Conservation (phyloP, 768 basidiomycete species). For the Naganishia vishniacii region DNA sequence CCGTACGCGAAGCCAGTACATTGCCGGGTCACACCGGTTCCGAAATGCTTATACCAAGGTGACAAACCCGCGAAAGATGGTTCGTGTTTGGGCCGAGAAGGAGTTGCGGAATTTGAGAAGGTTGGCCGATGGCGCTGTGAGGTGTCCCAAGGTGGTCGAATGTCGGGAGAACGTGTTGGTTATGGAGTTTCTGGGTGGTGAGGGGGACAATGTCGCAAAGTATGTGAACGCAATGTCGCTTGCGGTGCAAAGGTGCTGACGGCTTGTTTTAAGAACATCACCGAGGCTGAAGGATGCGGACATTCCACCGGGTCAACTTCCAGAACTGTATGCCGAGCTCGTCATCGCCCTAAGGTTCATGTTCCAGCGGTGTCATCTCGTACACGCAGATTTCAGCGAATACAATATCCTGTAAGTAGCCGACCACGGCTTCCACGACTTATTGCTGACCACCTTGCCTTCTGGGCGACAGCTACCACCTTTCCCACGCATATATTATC, state of each 20-base stretch:
- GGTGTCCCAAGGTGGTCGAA: conserved; percentile 81
- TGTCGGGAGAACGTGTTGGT: conserved; percentile 94
- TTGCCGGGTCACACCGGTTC: conserved; percentile 93
- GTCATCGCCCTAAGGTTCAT: conserved; percentile 72
- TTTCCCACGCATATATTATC: conserved; percentile 77
- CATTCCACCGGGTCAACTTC: conserved; percentile 55
- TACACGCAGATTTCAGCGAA: conserved; percentile 95
- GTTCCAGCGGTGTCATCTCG: conserved; percentile 84
- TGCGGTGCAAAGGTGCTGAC: background rate
- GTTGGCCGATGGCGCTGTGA: conserved; percentile 71
- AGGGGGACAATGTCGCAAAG: conserved; percentile 14
- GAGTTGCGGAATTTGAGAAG: conserved; percentile 94
- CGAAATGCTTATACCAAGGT: conserved; percentile 64
- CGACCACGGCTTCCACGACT: background rate
- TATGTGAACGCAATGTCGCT: background rate
- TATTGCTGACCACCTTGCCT: background rate
- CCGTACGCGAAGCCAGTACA: conserved; percentile 95
- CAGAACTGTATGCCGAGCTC: conserved; percentile 68
- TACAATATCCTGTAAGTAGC: conserved; percentile 81
- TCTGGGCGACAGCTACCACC: conserved; percentile 44
- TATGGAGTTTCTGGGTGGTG: conserved; percentile 80
- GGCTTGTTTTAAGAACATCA: conserved; percentile 61
- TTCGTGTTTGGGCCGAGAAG: conserved; percentile 96
- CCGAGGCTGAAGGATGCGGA: conserved; percentile 87
- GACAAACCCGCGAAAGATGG: conserved; percentile 96